phyloP scores from a whole-genome alignment of 208 protist genomes.

The Acanthamoeba sp. region DNA sequence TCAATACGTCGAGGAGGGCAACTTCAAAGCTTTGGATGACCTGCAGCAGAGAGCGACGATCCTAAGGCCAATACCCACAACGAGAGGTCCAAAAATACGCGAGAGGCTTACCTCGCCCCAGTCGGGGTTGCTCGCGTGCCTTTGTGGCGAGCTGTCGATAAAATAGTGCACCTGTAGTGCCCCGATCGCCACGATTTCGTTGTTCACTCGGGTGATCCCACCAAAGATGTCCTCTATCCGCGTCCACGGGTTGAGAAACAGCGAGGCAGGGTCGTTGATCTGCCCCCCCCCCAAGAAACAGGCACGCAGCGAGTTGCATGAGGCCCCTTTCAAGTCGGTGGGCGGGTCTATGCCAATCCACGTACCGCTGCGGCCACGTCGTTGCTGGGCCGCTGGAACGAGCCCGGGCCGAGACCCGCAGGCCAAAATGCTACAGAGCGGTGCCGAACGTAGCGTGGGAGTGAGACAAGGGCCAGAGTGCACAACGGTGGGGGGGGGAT shows the following conservation, averaged over 20 bases:
- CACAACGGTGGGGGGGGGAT: neutral
- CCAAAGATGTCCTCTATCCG: conserved; percentile 31
- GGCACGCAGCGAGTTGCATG: no score
- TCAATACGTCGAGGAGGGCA: neutral
- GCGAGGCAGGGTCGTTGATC: conserved; percentile 1
- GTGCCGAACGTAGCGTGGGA: neutral
- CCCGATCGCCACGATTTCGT: neutral
- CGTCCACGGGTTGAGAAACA: conserved; percentile 46
- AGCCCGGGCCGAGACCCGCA: neutral
- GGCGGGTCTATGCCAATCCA: no score
- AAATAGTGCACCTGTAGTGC: conserved; percentile 37
- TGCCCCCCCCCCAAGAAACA: neutral
- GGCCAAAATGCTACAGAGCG: conserved; percentile 25
- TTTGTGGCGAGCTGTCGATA: neutral
- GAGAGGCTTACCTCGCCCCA: neutral
- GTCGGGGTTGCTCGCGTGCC: neutral
- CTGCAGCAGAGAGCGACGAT: neutral
- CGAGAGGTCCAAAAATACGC: no score
- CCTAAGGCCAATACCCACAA: neutral
- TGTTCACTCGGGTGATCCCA: neutral
- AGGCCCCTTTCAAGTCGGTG: no score
- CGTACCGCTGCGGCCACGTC: conserved; percentile 47
- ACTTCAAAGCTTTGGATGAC: conserved; percentile 40
- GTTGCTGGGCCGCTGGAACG: neutral
- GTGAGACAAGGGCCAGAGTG: neutral